Conservation (phyloP, 106 monocot species). For the Dendrobium nobile region DNA sequence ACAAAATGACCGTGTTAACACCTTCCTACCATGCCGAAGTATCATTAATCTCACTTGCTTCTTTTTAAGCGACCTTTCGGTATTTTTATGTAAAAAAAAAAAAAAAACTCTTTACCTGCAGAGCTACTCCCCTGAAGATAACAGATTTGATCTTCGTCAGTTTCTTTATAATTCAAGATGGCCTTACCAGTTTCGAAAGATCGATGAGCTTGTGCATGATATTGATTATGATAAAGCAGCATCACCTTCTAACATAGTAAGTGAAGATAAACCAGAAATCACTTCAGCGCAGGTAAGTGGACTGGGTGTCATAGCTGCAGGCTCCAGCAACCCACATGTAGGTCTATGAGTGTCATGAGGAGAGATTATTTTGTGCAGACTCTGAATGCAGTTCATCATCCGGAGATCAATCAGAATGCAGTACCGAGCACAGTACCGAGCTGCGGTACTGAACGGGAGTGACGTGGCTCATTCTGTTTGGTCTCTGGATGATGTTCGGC, state of each 20-base stretch:
- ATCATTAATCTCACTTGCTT: constrained; percentile 5
- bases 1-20: constrained; percentile 99
- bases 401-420: too few relatives aligned
- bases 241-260: background rate
- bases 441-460: too few relatives aligned
- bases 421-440: too few relatives aligned
- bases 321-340: constrained; percentile 50
- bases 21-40: constrained; percentile 99
- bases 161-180: constrained; percentile 95
- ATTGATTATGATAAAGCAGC: constrained; percentile 23
- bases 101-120: constrained; percentile 13
- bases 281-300: constrained; percentile 34
- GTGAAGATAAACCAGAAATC: background rate
- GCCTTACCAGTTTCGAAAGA: constrained; percentile 96
- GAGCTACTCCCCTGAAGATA: constrained; percentile 99
- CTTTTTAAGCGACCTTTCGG: background rate
- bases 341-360: constrained; percentile 17
- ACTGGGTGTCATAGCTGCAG: constrained; percentile 64
- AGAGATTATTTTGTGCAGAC: too few relatives aligned
- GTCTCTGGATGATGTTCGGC: too few relatives aligned
- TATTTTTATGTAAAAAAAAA: too few relatives aligned
- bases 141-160: constrained; percentile 93
- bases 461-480: too few relatives aligned
- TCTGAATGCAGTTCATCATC: too few relatives aligned
- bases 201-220: constrained; percentile 65